phyloP scores from a whole-genome alignment of 202 grass and related monocot genomes.

The Miscanthus sacchariflorus region DNA sequence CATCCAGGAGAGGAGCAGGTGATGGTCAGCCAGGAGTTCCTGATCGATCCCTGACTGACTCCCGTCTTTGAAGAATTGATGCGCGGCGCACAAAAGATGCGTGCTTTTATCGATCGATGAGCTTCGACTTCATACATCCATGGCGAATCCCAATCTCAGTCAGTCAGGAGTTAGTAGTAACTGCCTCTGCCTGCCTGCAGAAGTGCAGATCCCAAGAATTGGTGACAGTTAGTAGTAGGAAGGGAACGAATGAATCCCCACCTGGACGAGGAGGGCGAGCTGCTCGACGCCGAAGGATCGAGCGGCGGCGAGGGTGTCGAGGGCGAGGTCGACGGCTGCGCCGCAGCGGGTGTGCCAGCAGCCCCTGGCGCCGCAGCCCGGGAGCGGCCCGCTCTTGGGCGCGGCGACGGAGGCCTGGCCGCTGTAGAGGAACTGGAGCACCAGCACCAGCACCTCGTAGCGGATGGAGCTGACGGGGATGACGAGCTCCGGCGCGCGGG shows the following conservation, averaged over 20 bases:
- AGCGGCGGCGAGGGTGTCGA: conserved; percentile 88
- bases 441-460: conserved; percentile 92
- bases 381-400: conserved; percentile 88
- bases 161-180: neutral
- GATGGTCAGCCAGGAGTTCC: too few species aligned
- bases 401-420: conserved; percentile 91
- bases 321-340: conserved; percentile 97
- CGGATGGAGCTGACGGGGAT: conserved; percentile 96
- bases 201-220: conserved; percentile 28
- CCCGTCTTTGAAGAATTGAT: conserved; percentile 19
- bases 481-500: conserved; percentile 57
- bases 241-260: neutral
- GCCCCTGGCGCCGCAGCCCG: conserved; percentile 74
- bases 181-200: conserved; percentile 24
- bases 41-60: neutral
- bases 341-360: conserved; percentile 99
- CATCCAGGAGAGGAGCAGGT: too few species aligned
- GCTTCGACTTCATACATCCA: conserved; percentile 11
- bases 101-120: neutral
- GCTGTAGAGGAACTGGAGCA: conserved; percentile 99
- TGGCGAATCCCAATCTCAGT: neutral
- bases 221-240: neutral
- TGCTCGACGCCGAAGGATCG: conserved; percentile 98
- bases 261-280: conserved; percentile 86
- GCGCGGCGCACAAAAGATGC: neutral